A percentile compares a stretch with the other conserved stretches of the same genome.
Evolutionary conservation across 2,329 filamentous ascomycete genomes (phyloP).

Genomic region (Sporothrix brasiliensis): DNA sequence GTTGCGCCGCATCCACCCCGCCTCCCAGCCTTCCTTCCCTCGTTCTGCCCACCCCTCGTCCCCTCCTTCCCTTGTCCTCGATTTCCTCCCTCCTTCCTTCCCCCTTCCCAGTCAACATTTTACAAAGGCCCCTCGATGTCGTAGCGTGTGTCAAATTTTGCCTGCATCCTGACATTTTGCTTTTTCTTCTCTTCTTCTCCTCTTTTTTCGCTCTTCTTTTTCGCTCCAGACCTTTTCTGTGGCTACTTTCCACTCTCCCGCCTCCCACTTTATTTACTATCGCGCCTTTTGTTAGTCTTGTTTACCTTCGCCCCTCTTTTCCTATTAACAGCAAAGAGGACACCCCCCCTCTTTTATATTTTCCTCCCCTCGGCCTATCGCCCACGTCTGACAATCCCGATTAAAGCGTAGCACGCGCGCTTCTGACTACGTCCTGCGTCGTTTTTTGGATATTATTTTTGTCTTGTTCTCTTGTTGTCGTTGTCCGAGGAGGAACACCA

Average conservation of each 20-base stretch:
- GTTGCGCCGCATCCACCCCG: slow-evolving; percentile 33
- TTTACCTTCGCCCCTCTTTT: slow-evolving; percentile 25
- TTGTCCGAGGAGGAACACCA: neutral
- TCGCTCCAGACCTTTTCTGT: neutral
- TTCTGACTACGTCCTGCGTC: neutral
- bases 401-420: slow-evolving; percentile 20
- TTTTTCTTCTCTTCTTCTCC: neutral
- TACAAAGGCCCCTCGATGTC: slow-evolving; percentile 16
- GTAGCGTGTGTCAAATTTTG: slow-evolving; percentile 24
- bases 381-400: slow-evolving; percentile 3
- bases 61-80: neutral
- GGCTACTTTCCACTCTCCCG: neutral
- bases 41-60: slow-evolving; percentile 16
- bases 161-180: slow-evolving; percentile 9
- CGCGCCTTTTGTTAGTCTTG: slow-evolving; percentile 12
- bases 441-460: neutral
- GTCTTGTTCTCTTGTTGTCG: too few relatives aligned
- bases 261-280: slow-evolving; percentile 7
- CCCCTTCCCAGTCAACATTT: neutral
- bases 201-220: neutral
- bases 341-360: slow-evolving; percentile 3
- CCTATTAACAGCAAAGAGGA: neutral
- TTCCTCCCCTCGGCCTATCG: neutral
- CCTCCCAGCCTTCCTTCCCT: slow-evolving; percentile 35
- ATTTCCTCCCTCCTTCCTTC: neutral